Base-by-base conservation (phyloP, 768 basidiomycete genomes). In the Boletus eberwhitei region DNA sequence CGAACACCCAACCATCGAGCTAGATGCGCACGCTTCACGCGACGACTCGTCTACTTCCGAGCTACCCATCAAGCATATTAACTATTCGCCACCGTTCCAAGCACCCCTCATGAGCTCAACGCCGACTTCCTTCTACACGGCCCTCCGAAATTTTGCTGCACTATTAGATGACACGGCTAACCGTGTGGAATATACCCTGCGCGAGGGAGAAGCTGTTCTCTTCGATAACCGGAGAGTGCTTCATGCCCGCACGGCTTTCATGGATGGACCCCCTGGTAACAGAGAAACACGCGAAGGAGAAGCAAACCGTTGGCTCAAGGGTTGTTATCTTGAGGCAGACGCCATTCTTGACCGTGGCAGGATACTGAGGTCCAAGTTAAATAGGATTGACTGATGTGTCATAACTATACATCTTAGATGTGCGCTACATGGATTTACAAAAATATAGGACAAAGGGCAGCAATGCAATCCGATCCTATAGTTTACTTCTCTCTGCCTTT, bases 21-120 rank as follows among this genome's bases (percentile, higher is more conserved):
- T 93, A 42, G 73, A 74, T 16, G 49, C 62, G 26, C 50, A 53
- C 48, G 2, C 64, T 22, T 53, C 66, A 24, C 39, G 59, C 26
- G 17, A 54, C 41, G 32, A 50, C 3, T 26, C 45, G 21, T 37
- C 52, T 5, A 42, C 56, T 5, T 54, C 51, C 1, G 55, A 52
- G 32, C 65, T 63, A 9, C 52, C 64, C 9, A 79, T 96, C 60
- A 71, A 74, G 41, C 79, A 87, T 55, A 80, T 98, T 64, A 98
- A 94, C 72, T 98, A 96, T 70, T 88, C 90, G 2, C 96, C 96
- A 0, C 95, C 94, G 0, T 98, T 98, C 79, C 93, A 96, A 73
- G 93, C 88, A 0, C 87, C 91, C 0, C 75, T 93, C 65, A 79
- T 19, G 64, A 71, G 8, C 32, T 61, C 63, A 2, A 85, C 86